Conservation (phyloP, 371 early-diverging fungal species). For the Mucor mucedo region DNA sequence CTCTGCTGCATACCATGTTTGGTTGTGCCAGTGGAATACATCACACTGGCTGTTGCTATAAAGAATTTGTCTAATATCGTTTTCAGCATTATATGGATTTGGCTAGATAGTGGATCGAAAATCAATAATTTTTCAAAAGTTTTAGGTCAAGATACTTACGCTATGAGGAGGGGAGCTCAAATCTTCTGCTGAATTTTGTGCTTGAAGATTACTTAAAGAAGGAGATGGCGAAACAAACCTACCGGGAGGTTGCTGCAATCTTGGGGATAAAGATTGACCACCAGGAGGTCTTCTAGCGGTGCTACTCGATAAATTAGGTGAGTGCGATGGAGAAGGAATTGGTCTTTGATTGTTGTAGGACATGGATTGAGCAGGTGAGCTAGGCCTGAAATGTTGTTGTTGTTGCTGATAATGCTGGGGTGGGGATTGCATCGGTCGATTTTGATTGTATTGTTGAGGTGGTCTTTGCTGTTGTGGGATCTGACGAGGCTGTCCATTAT, state of each 20-base stretch:
- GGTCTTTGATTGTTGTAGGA: conserved; percentile 8
- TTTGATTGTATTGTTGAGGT: conserved; percentile 5
- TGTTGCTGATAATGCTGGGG: not conserved
- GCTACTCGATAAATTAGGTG: conserved; percentile 7
- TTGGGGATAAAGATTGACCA: conserved; percentile 10
- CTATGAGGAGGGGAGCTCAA: conserved; percentile 41
- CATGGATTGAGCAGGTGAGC: conserved; percentile 6
- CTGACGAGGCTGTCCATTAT: conserved; percentile 1
- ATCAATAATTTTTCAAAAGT: not conserved
- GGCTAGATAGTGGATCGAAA: conserved; percentile 7
- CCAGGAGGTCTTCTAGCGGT: conserved; percentile 10
- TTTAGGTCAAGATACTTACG: conserved; percentile 26
- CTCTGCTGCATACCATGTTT: conserved; percentile 53
- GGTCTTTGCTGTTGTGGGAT: not conserved
- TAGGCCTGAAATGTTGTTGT: conserved; percentile 7
- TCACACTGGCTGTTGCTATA: conserved; percentile 43
- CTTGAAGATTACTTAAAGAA: conserved; percentile 9
- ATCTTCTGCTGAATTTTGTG: conserved; percentile 17
- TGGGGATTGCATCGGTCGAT: conserved; percentile 1
- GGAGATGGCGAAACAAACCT: conserved; percentile 23
- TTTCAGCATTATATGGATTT: conserved; percentile 19
- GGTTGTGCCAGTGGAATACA: conserved; percentile 54
- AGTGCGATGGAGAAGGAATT: conserved; percentile 5
- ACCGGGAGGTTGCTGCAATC: conserved; percentile 21
- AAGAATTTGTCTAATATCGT: conserved; percentile 37